These are phyloP conservation scores for Kwoniella bestiolae DNA, from an alignment of 768 basidiomycete genomes.

Conservation along the genomic window DNA sequence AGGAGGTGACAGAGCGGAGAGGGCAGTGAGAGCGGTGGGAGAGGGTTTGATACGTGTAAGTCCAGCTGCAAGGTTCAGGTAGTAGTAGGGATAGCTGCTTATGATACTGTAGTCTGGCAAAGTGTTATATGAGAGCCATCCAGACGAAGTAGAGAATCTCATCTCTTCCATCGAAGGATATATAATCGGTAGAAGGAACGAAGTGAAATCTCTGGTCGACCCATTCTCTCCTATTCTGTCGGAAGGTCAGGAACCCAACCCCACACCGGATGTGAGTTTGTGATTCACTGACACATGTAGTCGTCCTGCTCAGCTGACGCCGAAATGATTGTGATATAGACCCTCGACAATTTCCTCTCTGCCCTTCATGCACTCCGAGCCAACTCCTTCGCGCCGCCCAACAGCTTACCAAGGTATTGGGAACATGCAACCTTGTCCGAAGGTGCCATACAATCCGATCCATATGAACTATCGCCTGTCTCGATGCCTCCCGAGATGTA, in stretches of 20 bases:
- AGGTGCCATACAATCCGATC: conserved; percentile 20
- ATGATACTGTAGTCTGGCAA: conserved; percentile 67
- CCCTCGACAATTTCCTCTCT: conserved; percentile 72
- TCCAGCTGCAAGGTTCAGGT: not conserved
- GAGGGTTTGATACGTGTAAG: conserved; percentile 54
- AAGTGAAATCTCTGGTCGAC: conserved; percentile 70
- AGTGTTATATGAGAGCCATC: conserved; percentile 66
- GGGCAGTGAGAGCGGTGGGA: conserved; percentile 49
- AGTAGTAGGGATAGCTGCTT: not conserved
- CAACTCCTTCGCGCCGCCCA: conserved; percentile 64
- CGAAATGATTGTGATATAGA: conserved; percentile 60
- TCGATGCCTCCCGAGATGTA: conserved; percentile 53
- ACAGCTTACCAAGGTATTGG: conserved; percentile 60
- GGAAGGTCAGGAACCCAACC: conserved; percentile 17
- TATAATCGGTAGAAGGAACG: conserved; percentile 66
- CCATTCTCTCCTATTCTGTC: conserved; percentile 58
- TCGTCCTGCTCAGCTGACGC: too few relatives aligned
- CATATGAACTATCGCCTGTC: conserved; percentile 32
- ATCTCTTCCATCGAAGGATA: conserved; percentile 72
- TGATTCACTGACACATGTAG: not conserved
- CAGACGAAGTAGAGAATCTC: conserved; percentile 69
- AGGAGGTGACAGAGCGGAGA: conserved; percentile 52
- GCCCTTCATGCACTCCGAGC: conserved; percentile 69
- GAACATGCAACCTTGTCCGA: conserved; percentile 21
- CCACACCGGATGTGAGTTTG: conserved; percentile 24